These are phyloP conservation scores for Chalciporus piperatus DNA, from an alignment of 768 basidiomycete species.

Conservation along the genomic window DNA sequence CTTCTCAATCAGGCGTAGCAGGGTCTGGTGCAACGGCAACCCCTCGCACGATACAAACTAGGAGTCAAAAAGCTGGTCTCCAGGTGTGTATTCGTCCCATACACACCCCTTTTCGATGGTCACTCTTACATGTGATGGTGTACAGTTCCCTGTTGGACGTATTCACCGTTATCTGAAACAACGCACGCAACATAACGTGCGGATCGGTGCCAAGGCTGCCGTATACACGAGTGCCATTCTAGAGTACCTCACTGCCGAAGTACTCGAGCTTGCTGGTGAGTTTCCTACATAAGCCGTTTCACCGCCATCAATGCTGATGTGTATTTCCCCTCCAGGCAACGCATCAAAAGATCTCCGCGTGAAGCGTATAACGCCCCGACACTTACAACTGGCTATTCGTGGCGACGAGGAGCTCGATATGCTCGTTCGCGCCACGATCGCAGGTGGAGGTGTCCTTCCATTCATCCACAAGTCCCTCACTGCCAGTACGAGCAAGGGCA, in stretches of 20 bases:
- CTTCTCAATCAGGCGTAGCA: conserved; percentile 9
- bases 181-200: conserved; percentile 89
- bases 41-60: conserved; percentile 51
- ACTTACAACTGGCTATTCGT: conserved; percentile 93
- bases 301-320: not conserved
- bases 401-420: conserved; percentile 98
- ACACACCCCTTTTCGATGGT: not conserved
- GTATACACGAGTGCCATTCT: conserved; percentile 96
- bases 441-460: conserved; percentile 83
- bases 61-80: conserved; percentile 83
- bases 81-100: conserved; percentile 55
- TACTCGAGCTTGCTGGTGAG: conserved; percentile 91
- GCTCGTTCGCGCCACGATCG: conserved; percentile 91
- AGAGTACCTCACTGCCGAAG: conserved; percentile 95
- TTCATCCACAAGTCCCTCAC: conserved; percentile 88
- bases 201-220: conserved; percentile 96
- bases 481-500: conserved; percentile 42
- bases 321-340: conserved; percentile 56
- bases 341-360: conserved; percentile 97
- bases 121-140: not conserved
- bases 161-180: conserved; percentile 94
- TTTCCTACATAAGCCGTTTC: not conserved
- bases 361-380: conserved; percentile 95
- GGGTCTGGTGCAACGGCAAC: conserved; percentile 33
- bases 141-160: conserved; percentile 93